Evolutionary conservation across 2,329 filamentous ascomycete species (phyloP).

Genomic region (Ophiosphaerella korrae): DNA sequence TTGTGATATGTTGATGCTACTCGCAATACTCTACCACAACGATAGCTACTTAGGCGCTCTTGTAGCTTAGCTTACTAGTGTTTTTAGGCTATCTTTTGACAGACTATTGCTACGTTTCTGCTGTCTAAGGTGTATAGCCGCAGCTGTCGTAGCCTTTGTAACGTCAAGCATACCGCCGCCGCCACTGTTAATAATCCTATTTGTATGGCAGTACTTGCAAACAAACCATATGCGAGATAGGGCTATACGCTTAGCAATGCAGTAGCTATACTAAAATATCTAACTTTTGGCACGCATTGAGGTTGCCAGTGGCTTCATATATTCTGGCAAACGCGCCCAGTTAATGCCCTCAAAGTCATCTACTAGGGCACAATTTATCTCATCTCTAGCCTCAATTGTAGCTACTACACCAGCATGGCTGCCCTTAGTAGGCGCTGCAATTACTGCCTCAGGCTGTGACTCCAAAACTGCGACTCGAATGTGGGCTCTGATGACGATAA

Average conservation of each 20-base stretch:
- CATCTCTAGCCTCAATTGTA: neutral
- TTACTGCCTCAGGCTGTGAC: neutral
- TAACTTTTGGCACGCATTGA: neutral
- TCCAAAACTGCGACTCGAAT: constrained; percentile 3
- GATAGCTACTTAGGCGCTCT: too few relatives aligned
- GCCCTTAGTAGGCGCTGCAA: neutral
- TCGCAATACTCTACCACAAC: too few relatives aligned
- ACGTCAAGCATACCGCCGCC: too few relatives aligned
- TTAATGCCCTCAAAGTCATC: constrained; percentile 1
- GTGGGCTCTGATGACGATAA: neutral
- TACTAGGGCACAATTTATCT: neutral
- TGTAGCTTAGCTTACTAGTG: too few relatives aligned
- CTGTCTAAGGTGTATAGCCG: too few relatives aligned
- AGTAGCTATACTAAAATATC: constrained; percentile 1
- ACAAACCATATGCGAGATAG: neutral
- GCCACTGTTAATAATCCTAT: neutral
- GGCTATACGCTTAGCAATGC: neutral
- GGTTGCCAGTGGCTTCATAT: constrained; percentile 1
- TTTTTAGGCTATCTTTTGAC: too few relatives aligned
- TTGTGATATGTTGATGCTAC: too few relatives aligned
- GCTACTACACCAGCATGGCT: neutral
- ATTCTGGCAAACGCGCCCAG: neutral
- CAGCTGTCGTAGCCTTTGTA: too few relatives aligned
- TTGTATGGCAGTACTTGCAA: neutral
- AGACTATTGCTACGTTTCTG: too few relatives aligned